Evolutionary conservation across 2,329 filamentous ascomycete species (phyloP), one percentile per base, ranked within the genome.

Genomic region (Macroventuria anomochaeta): DNA sequence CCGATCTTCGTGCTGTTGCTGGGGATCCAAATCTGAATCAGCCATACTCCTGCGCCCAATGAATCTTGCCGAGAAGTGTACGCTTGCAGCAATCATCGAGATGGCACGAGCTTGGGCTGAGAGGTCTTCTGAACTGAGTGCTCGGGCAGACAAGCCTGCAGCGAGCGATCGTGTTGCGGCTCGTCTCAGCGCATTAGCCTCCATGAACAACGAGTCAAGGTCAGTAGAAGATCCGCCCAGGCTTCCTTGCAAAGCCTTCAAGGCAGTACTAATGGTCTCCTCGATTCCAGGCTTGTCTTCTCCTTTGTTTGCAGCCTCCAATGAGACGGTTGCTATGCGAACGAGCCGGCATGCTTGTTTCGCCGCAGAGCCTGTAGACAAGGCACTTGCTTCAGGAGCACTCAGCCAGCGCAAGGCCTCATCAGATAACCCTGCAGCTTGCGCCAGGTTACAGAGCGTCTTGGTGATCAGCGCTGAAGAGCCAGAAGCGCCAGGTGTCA

Each of bases 361-460:
- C 5, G 66, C 67, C 15, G 61, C 62, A 15, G 69, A 65, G 7
- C 42, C 42, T 10, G 52, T 57, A 1, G 62, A 55, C n/a, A 38
- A n/a, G 18, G 50, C 33, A 31, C 58, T 43, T 10, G 62, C 47
- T 4, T 41, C 53, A 13, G 63, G 51, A 8, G 57, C 39, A 15
- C 62, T 65, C 17, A 72, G 48, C 70, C 71, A 75, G 23, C 57
- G 62, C 42, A 75, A 55, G 17, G 73, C 73, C 44, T 74, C 69
- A 15, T 74, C 67, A 15, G 64, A 55, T 15, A 71, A 47, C 13
- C 59, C 65, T 12, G 72, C 74, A 42, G 65, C 57, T 29, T 75
- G 73, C 17, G 74, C 73, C 5, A 76, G 59, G 63, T 32, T 65
- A 66, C 8, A 76, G 52, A 26, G 61, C 6, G 46, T 59, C 36